Percentiles rank a stretch among this genome's conserved stretches.
phyloP scores from a whole-genome alignment of 2,329 filamentous ascomycete genomes.

The Pseudogymnoascus verrucosus region DNA sequence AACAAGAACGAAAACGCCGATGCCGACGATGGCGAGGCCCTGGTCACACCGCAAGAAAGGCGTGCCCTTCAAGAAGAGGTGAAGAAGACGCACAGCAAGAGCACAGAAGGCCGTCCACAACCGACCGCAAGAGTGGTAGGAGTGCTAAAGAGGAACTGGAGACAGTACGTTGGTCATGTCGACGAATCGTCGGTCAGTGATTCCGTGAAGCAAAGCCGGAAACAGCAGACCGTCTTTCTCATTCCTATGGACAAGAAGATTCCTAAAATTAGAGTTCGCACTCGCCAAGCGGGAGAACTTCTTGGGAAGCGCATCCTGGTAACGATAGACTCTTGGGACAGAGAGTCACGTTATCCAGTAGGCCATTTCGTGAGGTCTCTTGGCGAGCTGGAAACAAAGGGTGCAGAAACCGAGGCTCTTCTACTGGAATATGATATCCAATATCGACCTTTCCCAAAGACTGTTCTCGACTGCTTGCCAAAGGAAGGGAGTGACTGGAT shows the following conservation, averaged over 20 bases:
- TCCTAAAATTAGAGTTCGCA: constrained; percentile 89
- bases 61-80: constrained; percentile 87
- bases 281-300: constrained; percentile 80
- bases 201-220: constrained; percentile 65
- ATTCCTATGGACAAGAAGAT: constrained; percentile 98
- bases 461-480: constrained; percentile 87
- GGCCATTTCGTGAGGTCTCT: constrained; percentile 91
- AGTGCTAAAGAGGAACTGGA: constrained; percentile 91
- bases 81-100: constrained; percentile 71
- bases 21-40: constrained; percentile 61
- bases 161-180: constrained; percentile 94
- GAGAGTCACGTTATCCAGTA: constrained; percentile 83
- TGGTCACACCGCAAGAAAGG: constrained; percentile 84
- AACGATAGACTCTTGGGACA: constrained; percentile 91
- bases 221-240: constrained; percentile 88
- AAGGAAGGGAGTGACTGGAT: constrained; percentile 89
- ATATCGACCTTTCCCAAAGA: constrained; percentile 93
- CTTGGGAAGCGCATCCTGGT: constrained; percentile 87
- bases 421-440: constrained; percentile 95
- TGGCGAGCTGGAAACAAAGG: constrained; percentile 90
- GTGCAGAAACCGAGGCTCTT: constrained; percentile 92
- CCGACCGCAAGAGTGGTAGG: constrained; percentile 91
- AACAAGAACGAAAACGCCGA: constrained; percentile 94
- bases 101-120: constrained; percentile 68
- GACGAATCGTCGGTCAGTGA: constrained; percentile 77